Percentiles rank a stretch among this genome's conserved stretches.
Evolutionary conservation across 768 basidiomycete genomes (phyloP).

Genomic region (Leccinum olivaceopallidum): DNA sequence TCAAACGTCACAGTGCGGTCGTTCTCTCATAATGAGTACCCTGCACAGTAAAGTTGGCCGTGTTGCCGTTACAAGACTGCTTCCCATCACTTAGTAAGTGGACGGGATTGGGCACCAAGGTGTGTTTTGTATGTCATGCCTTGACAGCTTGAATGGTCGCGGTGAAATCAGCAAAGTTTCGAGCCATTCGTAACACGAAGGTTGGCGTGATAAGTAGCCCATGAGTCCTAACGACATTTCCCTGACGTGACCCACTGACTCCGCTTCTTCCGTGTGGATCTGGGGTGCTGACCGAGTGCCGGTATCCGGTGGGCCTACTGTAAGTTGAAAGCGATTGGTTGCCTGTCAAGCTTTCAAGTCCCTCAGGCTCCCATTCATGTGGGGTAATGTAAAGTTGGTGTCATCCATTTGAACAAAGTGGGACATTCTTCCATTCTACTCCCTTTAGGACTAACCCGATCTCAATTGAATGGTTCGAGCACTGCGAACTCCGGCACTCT

Average conservation of each 20-base stretch:
- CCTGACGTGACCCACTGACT: not conserved
- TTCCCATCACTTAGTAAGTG: not conserved
- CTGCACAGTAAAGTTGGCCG: not conserved
- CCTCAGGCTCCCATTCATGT: not conserved
- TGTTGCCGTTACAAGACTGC: not conserved
- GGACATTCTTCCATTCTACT: conserved; percentile 8
- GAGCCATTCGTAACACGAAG: not conserved
- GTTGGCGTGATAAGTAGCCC: not conserved
- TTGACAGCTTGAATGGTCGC: not conserved
- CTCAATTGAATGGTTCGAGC: conserved; percentile 4
- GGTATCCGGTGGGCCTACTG: not conserved
- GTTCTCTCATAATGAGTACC: not conserved
- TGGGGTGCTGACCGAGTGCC: conserved; percentile 1
- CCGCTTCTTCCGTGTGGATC: not conserved
- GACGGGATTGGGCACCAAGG: not conserved
- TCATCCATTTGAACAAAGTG: conserved; percentile 2
- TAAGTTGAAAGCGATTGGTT: conserved; percentile 1
- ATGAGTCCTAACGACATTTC: not conserved
- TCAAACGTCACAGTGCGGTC: not conserved
- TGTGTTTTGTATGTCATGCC: not conserved
- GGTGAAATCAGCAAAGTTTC: not conserved
- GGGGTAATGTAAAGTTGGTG: not conserved
- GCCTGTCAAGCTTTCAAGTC: not conserved
- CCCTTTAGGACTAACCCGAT: conserved; percentile 3
- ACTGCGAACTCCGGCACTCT: not conserved